Percentiles rank a stretch among this genome's conserved stretches.
These are phyloP conservation scores for Marsdenia floribunda DNA, from an alignment of 257 asterid genomes.

Conservation along the genomic window DNA sequence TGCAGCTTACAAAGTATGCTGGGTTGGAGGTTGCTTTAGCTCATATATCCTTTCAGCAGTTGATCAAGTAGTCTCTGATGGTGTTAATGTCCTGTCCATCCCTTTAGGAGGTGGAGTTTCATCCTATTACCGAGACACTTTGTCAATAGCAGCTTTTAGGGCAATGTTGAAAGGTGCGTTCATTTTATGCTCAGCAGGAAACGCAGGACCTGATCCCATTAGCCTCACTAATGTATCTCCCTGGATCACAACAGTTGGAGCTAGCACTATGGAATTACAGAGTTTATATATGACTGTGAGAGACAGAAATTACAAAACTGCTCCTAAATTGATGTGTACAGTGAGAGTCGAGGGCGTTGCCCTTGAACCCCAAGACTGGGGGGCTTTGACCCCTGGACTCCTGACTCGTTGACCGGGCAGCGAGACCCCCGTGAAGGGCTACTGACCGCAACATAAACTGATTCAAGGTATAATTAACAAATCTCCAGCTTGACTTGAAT, in stretches of 20 bases:
- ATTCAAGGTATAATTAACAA: no score
- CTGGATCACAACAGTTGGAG: conserved; percentile 90
- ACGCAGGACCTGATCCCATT: conserved; percentile 92
- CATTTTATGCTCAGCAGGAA: conserved; percentile 83
- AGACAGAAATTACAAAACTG: no score
- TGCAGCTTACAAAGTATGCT: conserved; percentile 87
- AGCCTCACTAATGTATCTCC: conserved; percentile 90
- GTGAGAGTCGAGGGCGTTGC: no score
- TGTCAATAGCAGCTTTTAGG: conserved; percentile 73
- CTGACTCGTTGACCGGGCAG: no score
- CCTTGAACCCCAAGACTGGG: no score
- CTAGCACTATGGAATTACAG: conserved; percentile 93
- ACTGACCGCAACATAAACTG: no score
- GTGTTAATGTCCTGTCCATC: conserved; percentile 71
- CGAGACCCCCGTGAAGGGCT: no score
- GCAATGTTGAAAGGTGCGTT: conserved; percentile 93
- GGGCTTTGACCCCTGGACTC: no score
- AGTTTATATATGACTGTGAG: no score
- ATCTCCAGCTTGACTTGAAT: no score
- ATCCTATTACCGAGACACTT: conserved; percentile 61
- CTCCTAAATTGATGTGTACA: no score
- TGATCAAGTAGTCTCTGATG: conserved; percentile 89
- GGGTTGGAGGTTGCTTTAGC: conserved; percentile 92
- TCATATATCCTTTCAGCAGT: conserved; percentile 87
- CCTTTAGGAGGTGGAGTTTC: conserved; percentile 90